Evolutionary conservation across 306 rosid genomes (phyloP).

Genomic region (Acacia acuminata): DNA sequence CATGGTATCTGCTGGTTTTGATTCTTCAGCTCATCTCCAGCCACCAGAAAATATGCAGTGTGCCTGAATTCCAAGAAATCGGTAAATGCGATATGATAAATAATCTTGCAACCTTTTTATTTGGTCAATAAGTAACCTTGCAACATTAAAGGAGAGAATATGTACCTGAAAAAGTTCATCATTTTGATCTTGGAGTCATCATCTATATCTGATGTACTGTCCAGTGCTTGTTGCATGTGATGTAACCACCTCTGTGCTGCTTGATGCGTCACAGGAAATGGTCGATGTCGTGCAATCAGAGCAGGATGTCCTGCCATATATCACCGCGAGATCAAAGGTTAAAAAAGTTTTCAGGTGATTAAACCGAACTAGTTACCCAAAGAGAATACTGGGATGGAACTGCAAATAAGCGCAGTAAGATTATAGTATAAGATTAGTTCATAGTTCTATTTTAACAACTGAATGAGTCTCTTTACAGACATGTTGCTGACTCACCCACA

Average conservation of each 20-base stretch:
- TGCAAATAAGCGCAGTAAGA: no score
- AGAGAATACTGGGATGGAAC: neutral
- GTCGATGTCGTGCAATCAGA: slow-evolving; percentile 77
- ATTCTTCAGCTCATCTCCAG: slow-evolving; percentile 70
- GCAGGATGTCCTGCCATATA: slow-evolving; percentile 85
- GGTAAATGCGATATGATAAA: neutral
- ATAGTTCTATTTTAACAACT: neutral
- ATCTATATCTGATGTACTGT: slow-evolving; percentile 58
- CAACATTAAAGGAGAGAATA: slow-evolving; percentile 3
- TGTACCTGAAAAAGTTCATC: slow-evolving; percentile 74
- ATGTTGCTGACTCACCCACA: slow-evolving; percentile 13
- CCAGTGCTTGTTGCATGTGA: slow-evolving; percentile 87
- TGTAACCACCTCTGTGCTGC: slow-evolving; percentile 85
- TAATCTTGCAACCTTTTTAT: neutral
- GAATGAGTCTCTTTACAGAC: neutral
- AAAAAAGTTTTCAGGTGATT: neutral
- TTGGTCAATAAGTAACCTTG: neutral
- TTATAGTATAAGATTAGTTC: neutral
- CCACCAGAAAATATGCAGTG: slow-evolving; percentile 89
- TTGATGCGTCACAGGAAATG: slow-evolving; percentile 71
- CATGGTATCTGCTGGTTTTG: slow-evolving; percentile 50
- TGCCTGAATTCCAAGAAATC: slow-evolving; percentile 49
- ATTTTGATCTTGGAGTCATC: slow-evolving; percentile 68
- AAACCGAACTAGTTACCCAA: neutral
- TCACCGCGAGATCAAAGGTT: slow-evolving; percentile 10